Conservation (phyloP, 306 rosid species). For the Corylus americana region DNA sequence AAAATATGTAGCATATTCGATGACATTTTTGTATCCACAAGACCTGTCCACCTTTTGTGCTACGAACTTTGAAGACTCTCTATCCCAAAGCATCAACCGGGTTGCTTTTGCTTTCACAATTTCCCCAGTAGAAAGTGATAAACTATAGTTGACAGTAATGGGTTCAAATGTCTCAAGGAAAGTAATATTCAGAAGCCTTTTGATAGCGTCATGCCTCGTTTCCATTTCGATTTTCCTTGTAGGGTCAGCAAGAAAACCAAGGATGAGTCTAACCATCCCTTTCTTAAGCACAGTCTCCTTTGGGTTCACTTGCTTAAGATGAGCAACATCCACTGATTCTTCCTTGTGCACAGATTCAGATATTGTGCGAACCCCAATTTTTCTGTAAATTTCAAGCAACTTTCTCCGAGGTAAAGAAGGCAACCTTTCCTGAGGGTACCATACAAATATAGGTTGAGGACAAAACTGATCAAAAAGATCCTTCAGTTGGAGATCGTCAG, state of each 20-base stretch:
- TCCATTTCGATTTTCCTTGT: conserved; percentile 46
- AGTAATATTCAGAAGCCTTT: conserved; percentile 40
- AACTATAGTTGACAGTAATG: conserved; percentile 41
- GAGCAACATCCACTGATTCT: conserved; percentile 31
- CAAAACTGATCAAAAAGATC: conserved; percentile 45
- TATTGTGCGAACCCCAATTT: conserved; percentile 57
- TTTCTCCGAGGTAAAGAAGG: conserved; percentile 31
- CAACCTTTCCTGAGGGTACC: conserved; percentile 58
- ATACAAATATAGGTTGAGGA: conserved; percentile 54
- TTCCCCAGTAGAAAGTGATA: conserved; percentile 40
- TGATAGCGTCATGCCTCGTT: conserved; percentile 59
- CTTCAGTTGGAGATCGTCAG: conserved; percentile 66
- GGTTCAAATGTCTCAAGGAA: conserved; percentile 47
- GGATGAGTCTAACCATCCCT: conserved; percentile 55
- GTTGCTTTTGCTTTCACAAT: conserved; percentile 28
- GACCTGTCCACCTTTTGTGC: conserved; percentile 36
- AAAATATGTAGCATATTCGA: conserved; percentile 59
- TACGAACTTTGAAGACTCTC: conserved; percentile 36
- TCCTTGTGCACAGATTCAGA: conserved; percentile 53
- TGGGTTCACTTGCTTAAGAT: conserved; percentile 29
- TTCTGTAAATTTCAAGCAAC: conserved; percentile 46
- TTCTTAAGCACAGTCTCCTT: conserved; percentile 29
- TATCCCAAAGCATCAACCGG: conserved; percentile 51
- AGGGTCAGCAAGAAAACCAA: conserved; percentile 67
- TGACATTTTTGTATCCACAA: conserved; percentile 23